Base-by-base conservation (phyloP, 2,329 filamentous ascomycete genomes). In the Pezicula carpinea region DNA sequence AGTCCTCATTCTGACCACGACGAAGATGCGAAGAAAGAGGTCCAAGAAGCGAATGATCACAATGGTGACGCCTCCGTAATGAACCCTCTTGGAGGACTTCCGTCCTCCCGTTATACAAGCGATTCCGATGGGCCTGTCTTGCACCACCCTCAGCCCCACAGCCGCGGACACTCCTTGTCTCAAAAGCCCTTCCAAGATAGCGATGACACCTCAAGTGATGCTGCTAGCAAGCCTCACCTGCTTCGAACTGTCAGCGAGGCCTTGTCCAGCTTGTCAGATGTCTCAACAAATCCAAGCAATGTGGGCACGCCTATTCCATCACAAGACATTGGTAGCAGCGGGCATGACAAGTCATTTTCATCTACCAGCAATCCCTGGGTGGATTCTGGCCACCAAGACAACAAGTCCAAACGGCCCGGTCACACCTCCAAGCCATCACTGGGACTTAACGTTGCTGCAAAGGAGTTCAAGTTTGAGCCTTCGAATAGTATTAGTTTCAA, bases 361-460 rank as follows among this genome's bases (percentile, higher is more conserved):
- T 76, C 70, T 2, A 60, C 68, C 3, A 83, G 76, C 64, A 85
- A 85, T 60, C 80, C 81, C 10, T 86, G 82, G 82, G 73, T 73
- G 21, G 77, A 82, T 42, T 64, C 69, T 6, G 66, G 69, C 63
- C 64, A 38, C 66, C 65, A 55, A 59, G 63, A 21, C 57, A 64
- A 21, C 59, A 65, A 18, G 62, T 69, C 23, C 68, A 46, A 70
- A 36, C 69, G 67, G 14, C 68, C 73, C 10, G 79, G 77, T 53
- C 86, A 90, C 59, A 76, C 73, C 15, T 85, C 83, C 61, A 88
- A 85, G 58, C 73, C 82, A 3, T 91, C 82, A 0, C 66, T 83
- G 36, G 91, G 84, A 56, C 77, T 97, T 57, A 97, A 97, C 59
- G 90, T 95, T 23, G 81, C 85, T 52, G 92, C 92, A 0, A 87